These are phyloP conservation scores for Fusarium subglutinans DNA, from an alignment of 2,329 filamentous ascomycete genomes.

Conservation along the genomic window DNA sequence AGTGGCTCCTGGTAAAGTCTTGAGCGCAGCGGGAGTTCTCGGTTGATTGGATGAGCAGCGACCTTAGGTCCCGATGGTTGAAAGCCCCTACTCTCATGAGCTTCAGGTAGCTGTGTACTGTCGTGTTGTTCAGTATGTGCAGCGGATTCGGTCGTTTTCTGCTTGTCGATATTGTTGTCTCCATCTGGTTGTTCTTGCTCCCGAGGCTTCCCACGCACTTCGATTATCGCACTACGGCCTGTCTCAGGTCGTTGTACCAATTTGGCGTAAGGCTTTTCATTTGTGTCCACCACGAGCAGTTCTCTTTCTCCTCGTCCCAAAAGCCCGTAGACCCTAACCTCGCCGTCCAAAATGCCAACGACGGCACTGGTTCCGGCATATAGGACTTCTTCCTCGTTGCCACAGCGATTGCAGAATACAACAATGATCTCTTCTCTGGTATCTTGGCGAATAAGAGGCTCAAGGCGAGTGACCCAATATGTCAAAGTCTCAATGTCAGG, in stretches of 20 bases:
- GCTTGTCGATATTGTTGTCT: background rate
- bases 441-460: slow-evolving; percentile 67
- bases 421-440: slow-evolving; percentile 69
- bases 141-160: background rate
- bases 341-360: slow-evolving; percentile 70
- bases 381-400: slow-evolving; percentile 69
- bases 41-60: background rate
- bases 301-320: slow-evolving; percentile 76
- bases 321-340: slow-evolving; percentile 74
- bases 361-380: slow-evolving; percentile 82
- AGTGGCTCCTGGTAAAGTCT: background rate
- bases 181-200: background rate
- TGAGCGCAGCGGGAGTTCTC: background rate
- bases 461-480: slow-evolving; percentile 79
- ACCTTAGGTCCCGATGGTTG: background rate
- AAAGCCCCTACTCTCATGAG: background rate
- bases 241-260: background rate
- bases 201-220: background rate
- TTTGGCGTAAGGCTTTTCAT: background rate
- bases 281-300: slow-evolving; percentile 54
- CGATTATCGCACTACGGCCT: background rate
- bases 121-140: background rate
- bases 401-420: slow-evolving; percentile 76
- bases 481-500: slow-evolving; percentile 78
- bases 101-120: background rate